Conservation (phyloP, 352 stramenopile genomes). For the Peronosclerospora sorghi region DNA sequence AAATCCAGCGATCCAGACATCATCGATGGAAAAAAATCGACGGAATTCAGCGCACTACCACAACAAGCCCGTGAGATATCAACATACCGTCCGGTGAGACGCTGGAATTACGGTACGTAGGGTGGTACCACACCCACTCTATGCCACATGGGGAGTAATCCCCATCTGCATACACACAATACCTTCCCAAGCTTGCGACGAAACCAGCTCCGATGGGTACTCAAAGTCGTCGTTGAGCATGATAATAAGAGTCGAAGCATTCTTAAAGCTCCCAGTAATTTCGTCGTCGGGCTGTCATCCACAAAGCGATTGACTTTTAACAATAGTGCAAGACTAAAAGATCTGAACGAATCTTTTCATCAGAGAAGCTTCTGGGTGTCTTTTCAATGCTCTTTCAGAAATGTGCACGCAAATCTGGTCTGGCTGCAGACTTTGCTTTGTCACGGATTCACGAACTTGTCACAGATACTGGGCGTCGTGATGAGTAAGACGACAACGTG, state of each 20-base stretch:
- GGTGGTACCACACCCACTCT: conserved; percentile 61
- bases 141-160: conserved; percentile 65
- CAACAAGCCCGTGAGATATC: conserved; percentile 67
- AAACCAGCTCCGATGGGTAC: conserved; percentile 51
- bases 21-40: conserved; percentile 62
- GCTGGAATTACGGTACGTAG: conserved; percentile 80
- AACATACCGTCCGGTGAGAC: conserved; percentile 50
- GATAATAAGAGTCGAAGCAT: conserved; percentile 59
- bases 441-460: conserved; percentile 69
- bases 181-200: conserved; percentile 61
- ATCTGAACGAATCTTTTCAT: conserved; percentile 48
- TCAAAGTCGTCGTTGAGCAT: conserved; percentile 79
- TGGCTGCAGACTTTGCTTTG: conserved; percentile 42
- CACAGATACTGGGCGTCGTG: conserved; percentile 53
- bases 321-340: conserved; percentile 35
- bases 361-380: conserved; percentile 62
- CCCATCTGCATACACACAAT: conserved; percentile 69
- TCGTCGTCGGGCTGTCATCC: conserved; percentile 71
- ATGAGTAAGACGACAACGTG: conserved; percentile 75
- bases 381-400: conserved; percentile 56
- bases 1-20: conserved; percentile 77
- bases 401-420: conserved; percentile 79
- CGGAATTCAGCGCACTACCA: conserved; percentile 61
- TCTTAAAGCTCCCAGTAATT: conserved; percentile 57
- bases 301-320: conserved; percentile 63